Evolutionary conservation across 305 asterid genomes (phyloP).

Genomic region (Solanum aculeatissimum): DNA sequence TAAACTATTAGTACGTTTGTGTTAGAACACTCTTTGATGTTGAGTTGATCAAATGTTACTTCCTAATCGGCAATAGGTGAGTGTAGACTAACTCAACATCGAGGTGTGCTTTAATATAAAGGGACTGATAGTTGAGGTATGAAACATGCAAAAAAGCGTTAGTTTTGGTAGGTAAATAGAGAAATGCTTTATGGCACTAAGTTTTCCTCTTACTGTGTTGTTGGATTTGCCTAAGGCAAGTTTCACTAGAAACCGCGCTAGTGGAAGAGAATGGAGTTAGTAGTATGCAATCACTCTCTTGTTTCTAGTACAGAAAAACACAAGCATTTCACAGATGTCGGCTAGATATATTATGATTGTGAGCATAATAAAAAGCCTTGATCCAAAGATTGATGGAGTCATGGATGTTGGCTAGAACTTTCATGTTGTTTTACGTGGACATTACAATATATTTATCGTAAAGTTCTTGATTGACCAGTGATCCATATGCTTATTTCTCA

Average conservation of each 20-base stretch:
- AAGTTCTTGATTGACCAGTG: neutral
- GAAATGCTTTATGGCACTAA: too few species aligned
- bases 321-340: neutral
- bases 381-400: neutral
- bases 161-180: neutral
- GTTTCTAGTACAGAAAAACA: neutral
- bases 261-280: neutral
- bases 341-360: neutral
- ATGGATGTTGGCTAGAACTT: neutral
- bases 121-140: neutral
- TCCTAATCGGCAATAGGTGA: neutral
- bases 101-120: neutral
- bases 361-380: neutral
- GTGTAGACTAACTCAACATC: neutral
- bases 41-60: neutral
- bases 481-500: slow-evolving; percentile 1
- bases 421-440: neutral
- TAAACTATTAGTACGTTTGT: neutral
- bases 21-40: neutral
- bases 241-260: neutral
- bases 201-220: neutral
- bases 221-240: neutral
- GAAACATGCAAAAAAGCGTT: neutral
- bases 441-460: neutral
- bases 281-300: neutral